Conservation (phyloP, 331 rosid genomes). For the Malus hybrid region DNA sequence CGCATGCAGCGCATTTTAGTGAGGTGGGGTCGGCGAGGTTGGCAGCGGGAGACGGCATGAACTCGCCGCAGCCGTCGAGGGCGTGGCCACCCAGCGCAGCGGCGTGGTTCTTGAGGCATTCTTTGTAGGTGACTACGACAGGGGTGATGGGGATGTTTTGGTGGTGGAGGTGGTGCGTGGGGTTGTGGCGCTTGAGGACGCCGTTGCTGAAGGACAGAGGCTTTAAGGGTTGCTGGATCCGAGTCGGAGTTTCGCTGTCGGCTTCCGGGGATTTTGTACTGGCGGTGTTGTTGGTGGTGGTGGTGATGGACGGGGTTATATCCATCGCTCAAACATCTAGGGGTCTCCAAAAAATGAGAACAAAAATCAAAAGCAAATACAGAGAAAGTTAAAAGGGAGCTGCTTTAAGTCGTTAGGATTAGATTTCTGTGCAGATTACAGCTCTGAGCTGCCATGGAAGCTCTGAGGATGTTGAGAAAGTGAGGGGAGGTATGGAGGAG, state of each 20-base stretch:
- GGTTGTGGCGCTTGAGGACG: conserved; percentile 65
- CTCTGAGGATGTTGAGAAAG: background rate
- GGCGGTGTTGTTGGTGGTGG: conserved; percentile 14
- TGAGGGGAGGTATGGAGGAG: background rate
- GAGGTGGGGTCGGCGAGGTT: conserved; percentile 65
- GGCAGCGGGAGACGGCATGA: conserved; percentile 70
- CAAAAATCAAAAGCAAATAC: background rate
- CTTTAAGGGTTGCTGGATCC: conserved; percentile 49
- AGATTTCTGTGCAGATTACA: conserved; percentile 27
- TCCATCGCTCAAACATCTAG: conserved; percentile 74
- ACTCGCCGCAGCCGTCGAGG: conserved; percentile 89
- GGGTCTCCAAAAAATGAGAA: background rate
- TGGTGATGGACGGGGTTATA: conserved; percentile 33
- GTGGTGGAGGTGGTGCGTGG: conserved; percentile 23
- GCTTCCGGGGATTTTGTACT: conserved; percentile 59
- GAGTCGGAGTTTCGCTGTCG: conserved; percentile 59
- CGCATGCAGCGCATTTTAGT: conserved; percentile 91
- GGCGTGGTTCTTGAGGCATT: conserved; percentile 88
- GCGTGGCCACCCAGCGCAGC: conserved; percentile 86
- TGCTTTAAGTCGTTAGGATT: conserved; percentile 32
- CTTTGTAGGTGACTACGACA: conserved; percentile 42
- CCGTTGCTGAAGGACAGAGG: conserved; percentile 66
- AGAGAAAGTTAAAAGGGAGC: background rate
- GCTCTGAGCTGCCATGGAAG: conserved; percentile 6
- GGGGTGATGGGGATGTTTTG: conserved; percentile 1